Evolutionary conservation across 2,329 filamentous ascomycete species (phyloP).

Genomic region (Podosphaera leucotricha): DNA sequence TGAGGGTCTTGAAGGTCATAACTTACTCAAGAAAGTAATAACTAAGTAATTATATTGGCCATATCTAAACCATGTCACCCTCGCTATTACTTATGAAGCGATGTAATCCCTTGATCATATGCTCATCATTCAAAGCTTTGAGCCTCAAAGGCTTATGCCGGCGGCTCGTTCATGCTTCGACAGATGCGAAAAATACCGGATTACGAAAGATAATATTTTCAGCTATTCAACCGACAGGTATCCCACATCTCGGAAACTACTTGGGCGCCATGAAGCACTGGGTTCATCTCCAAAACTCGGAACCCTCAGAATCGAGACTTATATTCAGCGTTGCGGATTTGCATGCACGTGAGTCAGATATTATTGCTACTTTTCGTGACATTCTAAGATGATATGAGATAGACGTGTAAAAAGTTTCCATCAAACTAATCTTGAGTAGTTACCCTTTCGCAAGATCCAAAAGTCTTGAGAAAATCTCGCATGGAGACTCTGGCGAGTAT

Average conservation of each 20-base stretch:
- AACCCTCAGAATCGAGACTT: slow-evolving; percentile 32
- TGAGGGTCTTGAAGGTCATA: no score
- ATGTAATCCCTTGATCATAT: neutral
- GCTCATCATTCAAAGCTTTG: neutral
- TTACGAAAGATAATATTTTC: slow-evolving; percentile 45
- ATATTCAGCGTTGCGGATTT: slow-evolving; percentile 81
- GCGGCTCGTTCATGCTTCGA: neutral
- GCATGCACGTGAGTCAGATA: slow-evolving; percentile 27
- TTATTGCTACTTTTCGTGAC: neutral
- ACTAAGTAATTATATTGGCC: neutral
- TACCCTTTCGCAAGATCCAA: slow-evolving; percentile 47
- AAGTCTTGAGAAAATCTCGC: slow-evolving; percentile 36
- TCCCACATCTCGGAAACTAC: slow-evolving; percentile 90
- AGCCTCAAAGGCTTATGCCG: neutral
- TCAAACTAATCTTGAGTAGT: slow-evolving; percentile 20
- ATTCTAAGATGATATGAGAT: neutral
- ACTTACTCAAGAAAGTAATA: neutral
- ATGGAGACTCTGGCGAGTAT: slow-evolving; percentile 58
- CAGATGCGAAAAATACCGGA: neutral
- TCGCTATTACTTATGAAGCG: neutral
- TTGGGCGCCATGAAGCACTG: slow-evolving; percentile 73
- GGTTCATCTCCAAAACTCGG: slow-evolving; percentile 52
- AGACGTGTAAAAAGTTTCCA: neutral
- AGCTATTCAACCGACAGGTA: slow-evolving; percentile 85
- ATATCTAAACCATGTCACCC: neutral